phyloP scores from a whole-genome alignment of 1,139 yeast genomes.

The Pichia kudriavzevii region DNA sequence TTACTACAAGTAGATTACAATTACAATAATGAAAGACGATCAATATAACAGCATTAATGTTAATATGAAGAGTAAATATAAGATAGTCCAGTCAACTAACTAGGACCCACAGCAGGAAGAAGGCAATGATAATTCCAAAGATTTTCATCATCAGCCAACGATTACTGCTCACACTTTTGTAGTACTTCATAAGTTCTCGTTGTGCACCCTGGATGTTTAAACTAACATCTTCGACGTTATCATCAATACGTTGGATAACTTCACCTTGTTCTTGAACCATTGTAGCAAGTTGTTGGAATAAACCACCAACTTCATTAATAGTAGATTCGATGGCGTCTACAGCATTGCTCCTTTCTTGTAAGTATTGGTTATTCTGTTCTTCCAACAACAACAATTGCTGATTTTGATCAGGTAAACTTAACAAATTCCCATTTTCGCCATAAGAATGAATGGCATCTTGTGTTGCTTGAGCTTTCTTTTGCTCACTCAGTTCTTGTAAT shows the following conservation, averaged over 20 bases:
- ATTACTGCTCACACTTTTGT: slow-evolving; percentile 79
- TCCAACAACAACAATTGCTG: slow-evolving; percentile 70
- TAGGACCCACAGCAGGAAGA: slow-evolving; percentile 71
- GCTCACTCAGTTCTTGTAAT: slow-evolving; percentile 6
- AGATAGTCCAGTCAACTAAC: slow-evolving; percentile 52
- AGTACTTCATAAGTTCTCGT: slow-evolving; percentile 83
- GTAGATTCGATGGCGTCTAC: slow-evolving; percentile 95
- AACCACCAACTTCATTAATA: slow-evolving; percentile 90
- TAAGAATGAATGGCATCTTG: neutral
- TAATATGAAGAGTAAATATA: too few species aligned
- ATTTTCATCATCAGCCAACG: slow-evolving; percentile 88
- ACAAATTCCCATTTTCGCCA: slow-evolving; percentile 31
- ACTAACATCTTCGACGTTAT: slow-evolving; percentile 88
- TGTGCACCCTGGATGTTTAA: slow-evolving; percentile 91
- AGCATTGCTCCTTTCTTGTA: slow-evolving; percentile 80
- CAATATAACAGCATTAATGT: too few species aligned
- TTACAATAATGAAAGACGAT: too few species aligned
- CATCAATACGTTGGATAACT: slow-evolving; percentile 89
- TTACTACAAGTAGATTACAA: too few species aligned
- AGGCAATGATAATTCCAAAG: slow-evolving; percentile 76
- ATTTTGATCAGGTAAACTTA: slow-evolving; percentile 35
- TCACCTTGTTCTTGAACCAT: slow-evolving; percentile 99
- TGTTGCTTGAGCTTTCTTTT: slow-evolving; percentile 19
- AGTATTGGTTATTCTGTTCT: slow-evolving; percentile 59
- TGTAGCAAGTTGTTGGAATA: slow-evolving; percentile 90